Evolutionary conservation across 768 basidiomycete species (phyloP).

Genomic region (Lactifluus hygrophoroides): DNA sequence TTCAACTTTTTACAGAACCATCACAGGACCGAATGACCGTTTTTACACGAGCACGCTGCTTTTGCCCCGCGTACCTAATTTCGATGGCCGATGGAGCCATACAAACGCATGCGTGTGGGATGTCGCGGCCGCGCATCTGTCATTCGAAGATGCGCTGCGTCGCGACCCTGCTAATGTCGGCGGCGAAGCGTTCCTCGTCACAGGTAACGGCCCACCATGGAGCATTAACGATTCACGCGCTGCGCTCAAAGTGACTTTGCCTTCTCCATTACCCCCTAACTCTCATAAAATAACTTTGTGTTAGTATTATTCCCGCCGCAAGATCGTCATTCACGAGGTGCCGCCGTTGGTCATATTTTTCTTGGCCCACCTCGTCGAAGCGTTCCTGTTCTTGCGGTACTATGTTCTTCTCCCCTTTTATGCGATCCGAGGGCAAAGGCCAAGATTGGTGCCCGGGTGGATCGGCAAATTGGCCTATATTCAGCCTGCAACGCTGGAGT

Average conservation of each 20-base stretch:
- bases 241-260: constrained; percentile 25
- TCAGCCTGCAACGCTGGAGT: constrained; percentile 29
- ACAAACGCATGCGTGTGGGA: constrained; percentile 32
- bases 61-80: constrained; percentile 27
- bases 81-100: constrained; percentile 27
- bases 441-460: constrained; percentile 26
- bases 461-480: constrained; percentile 27
- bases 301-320: constrained; percentile 27
- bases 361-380: constrained; percentile 28
- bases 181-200: constrained; percentile 31
- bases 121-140: constrained; percentile 30
- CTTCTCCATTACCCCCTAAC: neutral
- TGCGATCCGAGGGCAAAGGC: constrained; percentile 17
- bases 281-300: neutral
- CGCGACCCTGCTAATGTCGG: constrained; percentile 24
- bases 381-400: constrained; percentile 28
- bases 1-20: constrained; percentile 22
- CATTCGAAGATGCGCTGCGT: constrained; percentile 27
- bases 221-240: constrained; percentile 25
- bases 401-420: constrained; percentile 23
- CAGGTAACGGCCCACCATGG: constrained; percentile 29
- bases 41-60: constrained; percentile 27
- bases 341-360: constrained; percentile 27
- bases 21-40: constrained; percentile 30
- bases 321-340: constrained; percentile 25